Evolutionary conservation across 1,139 yeast genomes (phyloP).

Genomic region (Yarrowia galli): DNA sequence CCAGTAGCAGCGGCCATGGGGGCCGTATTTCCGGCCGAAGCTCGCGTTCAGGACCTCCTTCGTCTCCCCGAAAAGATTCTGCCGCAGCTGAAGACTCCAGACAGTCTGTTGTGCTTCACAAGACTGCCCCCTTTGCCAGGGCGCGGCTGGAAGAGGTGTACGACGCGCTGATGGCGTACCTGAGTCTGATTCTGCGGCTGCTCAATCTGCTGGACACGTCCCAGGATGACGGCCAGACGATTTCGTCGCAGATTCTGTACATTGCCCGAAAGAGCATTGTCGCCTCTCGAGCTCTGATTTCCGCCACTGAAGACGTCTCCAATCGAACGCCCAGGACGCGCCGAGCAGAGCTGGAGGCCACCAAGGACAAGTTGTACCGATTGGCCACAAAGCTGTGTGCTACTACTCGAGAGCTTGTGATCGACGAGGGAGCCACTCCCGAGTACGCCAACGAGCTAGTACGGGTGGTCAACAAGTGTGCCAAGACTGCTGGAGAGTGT

Average conservation of each 20-base stretch:
- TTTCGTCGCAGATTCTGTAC: slow-evolving; percentile 49
- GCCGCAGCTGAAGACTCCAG: slow-evolving; percentile 40
- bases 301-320: slow-evolving; percentile 50
- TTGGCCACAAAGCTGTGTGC: slow-evolving; percentile 45
- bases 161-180: slow-evolving; percentile 70
- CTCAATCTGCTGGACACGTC: slow-evolving; percentile 47
- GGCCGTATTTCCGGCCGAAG: slow-evolving; percentile 9
- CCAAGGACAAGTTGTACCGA: slow-evolving; percentile 48
- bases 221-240: slow-evolving; percentile 47
- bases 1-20: no score
- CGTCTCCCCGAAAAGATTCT: slow-evolving; percentile 39
- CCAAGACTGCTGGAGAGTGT: slow-evolving; percentile 52
- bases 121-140: slow-evolving; percentile 70
- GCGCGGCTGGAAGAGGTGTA: slow-evolving; percentile 78
- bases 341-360: slow-evolving; percentile 49
- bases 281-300: slow-evolving; percentile 54
- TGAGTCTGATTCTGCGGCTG: slow-evolving; percentile 58
- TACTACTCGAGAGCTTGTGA: slow-evolving; percentile 47
- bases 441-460: slow-evolving; percentile 37
- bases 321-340: slow-evolving; percentile 39
- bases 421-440: slow-evolving; percentile 39
- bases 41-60: slow-evolving; percentile 13
- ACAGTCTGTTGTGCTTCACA: slow-evolving; percentile 48
- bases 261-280: slow-evolving; percentile 54
- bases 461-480: slow-evolving; percentile 48